phyloP scores from a whole-genome alignment of 1,284 basidiomycete species.

The Melanopsichium pennsylvanicum region DNA sequence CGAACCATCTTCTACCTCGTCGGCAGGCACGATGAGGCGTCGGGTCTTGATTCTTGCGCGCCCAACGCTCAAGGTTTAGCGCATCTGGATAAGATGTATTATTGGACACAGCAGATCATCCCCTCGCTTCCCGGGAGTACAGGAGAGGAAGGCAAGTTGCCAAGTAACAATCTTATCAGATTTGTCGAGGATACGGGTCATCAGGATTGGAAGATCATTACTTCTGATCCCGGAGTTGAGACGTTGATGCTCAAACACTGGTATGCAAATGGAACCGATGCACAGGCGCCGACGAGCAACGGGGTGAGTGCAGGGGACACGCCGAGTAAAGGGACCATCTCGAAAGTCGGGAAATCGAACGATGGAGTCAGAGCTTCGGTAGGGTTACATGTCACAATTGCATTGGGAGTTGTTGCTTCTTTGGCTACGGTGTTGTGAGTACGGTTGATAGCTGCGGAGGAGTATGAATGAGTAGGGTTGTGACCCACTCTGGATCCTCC shows the following conservation, averaged over 20 bases:
- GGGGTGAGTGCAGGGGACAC: slow-evolving; percentile 15
- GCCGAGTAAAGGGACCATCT: not conserved
- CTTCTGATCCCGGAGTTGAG: slow-evolving; percentile 50
- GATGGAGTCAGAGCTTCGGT: too few species aligned
- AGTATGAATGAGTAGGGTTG: too few species aligned
- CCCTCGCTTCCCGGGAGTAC: slow-evolving; percentile 47
- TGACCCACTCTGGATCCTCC: too few species aligned
- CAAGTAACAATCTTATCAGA: slow-evolving; percentile 28
- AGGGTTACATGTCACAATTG: too few species aligned
- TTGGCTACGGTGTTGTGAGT: too few species aligned
- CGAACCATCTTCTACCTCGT: slow-evolving; percentile 54
- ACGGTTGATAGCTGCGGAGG: too few species aligned
- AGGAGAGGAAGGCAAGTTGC: slow-evolving; percentile 27
- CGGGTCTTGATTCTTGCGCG: slow-evolving; percentile 42
- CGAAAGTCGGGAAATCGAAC: too few species aligned
- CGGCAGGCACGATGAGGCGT: slow-evolving; percentile 36
- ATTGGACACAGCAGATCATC: slow-evolving; percentile 51
- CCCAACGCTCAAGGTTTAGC: slow-evolving; percentile 49
- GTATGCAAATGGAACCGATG: slow-evolving; percentile 32
- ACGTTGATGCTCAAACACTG: slow-evolving; percentile 52
- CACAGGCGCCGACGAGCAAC: slow-evolving; percentile 10
- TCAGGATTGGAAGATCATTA: slow-evolving; percentile 48
- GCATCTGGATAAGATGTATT: slow-evolving; percentile 55
- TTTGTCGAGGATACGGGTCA: slow-evolving; percentile 44
- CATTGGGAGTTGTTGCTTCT: too few species aligned